Percentiles rank a stretch among this genome's conserved stretches.
phyloP scores from a whole-genome alignment of 1,284 basidiomycete species.

The Phylloboletellus chloephorus region DNA sequence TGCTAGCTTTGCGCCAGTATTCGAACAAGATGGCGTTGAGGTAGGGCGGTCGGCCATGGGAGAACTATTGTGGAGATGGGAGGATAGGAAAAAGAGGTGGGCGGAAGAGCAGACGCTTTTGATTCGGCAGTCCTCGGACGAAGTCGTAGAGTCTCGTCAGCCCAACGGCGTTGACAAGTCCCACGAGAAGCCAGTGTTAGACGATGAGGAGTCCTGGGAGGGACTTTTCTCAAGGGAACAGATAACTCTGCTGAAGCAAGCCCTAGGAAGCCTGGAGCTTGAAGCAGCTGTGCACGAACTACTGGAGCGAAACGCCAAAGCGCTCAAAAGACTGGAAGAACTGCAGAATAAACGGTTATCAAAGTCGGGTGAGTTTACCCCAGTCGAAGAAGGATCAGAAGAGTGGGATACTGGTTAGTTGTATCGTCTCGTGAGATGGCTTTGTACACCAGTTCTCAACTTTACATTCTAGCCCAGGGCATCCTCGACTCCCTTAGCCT shows the following conservation, averaged over 20 bases:
- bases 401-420: constrained; percentile 71
- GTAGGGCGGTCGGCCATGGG: constrained; percentile 56
- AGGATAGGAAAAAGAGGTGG: constrained; percentile 34
- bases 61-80: constrained; percentile 47
- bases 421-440: not conserved
- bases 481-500: constrained; percentile 63
- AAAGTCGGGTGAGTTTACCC: constrained; percentile 40
- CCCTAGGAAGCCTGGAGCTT: constrained; percentile 54
- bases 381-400: constrained; percentile 61
- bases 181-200: constrained; percentile 6
- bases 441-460: constrained; percentile 4
- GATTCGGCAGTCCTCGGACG: constrained; percentile 6
- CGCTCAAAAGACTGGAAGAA: constrained; percentile 56
- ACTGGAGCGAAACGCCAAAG: constrained; percentile 56
- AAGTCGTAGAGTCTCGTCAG: constrained; percentile 1
- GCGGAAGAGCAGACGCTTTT: constrained; percentile 14
- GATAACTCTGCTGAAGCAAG: constrained; percentile 48
- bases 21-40: constrained; percentile 66
- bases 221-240: constrained; percentile 54
- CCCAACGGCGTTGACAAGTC: constrained; percentile 13
- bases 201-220: constrained; percentile 38
- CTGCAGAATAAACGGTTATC: constrained; percentile 55
- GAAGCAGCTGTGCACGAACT: constrained; percentile 64
- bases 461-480: constrained; percentile 50
- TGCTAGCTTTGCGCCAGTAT: constrained; percentile 69